Conservation (phyloP, 2,329 filamentous ascomycete species). For the Fusarium sp. region DNA sequence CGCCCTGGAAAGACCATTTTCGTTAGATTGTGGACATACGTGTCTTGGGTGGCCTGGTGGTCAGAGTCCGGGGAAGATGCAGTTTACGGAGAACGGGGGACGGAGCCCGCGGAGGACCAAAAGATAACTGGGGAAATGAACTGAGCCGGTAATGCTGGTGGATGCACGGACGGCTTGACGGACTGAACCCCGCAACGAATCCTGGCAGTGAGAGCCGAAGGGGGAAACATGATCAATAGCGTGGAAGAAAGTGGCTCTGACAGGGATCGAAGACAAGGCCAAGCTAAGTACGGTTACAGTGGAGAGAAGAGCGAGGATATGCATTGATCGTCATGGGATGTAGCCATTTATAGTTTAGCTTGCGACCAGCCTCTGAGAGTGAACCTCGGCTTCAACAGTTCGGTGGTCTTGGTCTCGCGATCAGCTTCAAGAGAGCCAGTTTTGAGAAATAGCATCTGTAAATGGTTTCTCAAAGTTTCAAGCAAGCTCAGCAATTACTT, state of each 20-base stretch:
- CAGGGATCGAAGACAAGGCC: conserved; percentile 6
- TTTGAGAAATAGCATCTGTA: background rate
- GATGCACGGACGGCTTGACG: background rate
- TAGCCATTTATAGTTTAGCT: conserved; percentile 32
- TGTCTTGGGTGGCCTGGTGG: background rate
- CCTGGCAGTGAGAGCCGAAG: too few species aligned
- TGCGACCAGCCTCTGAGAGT: conserved; percentile 19
- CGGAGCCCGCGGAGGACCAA: conserved; percentile 1
- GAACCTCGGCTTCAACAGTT: conserved; percentile 23
- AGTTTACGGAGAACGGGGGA: conserved; percentile 19
- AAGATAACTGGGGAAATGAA: background rate
- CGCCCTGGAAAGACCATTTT: conserved; percentile 52
- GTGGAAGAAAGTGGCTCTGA: background rate
- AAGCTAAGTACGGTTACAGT: conserved; percentile 9
- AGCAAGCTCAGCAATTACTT: background rate
- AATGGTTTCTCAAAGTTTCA: background rate
- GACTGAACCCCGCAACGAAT: conserved; percentile 1
- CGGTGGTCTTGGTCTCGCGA: conserved; percentile 4
- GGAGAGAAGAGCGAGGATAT: conserved; percentile 13
- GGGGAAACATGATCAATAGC: background rate
- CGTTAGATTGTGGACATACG: background rate
- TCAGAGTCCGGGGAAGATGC: conserved; percentile 19
- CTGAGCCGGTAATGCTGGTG: background rate
- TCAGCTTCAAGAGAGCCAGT: background rate
- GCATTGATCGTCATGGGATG: conserved; percentile 3